Conservation (phyloP, 257 asterid genomes). For the Jacaranda mimosifolia region DNA sequence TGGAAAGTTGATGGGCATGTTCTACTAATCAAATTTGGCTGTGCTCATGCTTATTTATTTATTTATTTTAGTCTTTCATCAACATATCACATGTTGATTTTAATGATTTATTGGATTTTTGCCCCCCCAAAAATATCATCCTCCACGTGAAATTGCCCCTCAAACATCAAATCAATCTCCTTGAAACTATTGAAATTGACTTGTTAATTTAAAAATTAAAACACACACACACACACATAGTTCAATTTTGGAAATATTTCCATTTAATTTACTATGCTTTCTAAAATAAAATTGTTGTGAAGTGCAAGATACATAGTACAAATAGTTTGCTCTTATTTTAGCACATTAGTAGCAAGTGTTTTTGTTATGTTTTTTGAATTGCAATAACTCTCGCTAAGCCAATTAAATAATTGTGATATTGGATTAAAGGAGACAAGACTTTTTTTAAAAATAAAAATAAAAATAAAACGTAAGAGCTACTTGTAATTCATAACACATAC, state of each 20-base stretch:
- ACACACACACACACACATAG: background rate
- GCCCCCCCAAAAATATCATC: background rate
- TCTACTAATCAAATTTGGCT: background rate
- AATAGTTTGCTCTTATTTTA: background rate
- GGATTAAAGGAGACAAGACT: too few species aligned
- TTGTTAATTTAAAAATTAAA: background rate
- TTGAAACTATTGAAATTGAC: constrained; percentile 25
- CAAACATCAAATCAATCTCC: background rate
- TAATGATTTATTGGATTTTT: constrained; percentile 24
- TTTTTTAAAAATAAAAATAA: too few species aligned
- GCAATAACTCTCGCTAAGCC: too few species aligned
- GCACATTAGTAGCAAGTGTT: background rate
- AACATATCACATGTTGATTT: constrained; percentile 23
- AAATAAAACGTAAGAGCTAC: too few species aligned
- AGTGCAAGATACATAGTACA: background rate
- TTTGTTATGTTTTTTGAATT: background rate
- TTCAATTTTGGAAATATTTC: background rate
- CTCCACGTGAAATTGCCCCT: background rate
- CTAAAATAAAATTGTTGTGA: background rate
- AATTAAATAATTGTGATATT: too few species aligned
- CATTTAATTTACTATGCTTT: background rate
- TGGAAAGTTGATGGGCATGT: background rate
- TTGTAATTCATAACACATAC: too few species aligned
- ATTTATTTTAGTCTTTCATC: background rate
- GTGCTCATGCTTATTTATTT: background rate